Evolutionary conservation across 106 monocot genomes (phyloP).

Genomic region (Dioscorea zingiberensis): DNA sequence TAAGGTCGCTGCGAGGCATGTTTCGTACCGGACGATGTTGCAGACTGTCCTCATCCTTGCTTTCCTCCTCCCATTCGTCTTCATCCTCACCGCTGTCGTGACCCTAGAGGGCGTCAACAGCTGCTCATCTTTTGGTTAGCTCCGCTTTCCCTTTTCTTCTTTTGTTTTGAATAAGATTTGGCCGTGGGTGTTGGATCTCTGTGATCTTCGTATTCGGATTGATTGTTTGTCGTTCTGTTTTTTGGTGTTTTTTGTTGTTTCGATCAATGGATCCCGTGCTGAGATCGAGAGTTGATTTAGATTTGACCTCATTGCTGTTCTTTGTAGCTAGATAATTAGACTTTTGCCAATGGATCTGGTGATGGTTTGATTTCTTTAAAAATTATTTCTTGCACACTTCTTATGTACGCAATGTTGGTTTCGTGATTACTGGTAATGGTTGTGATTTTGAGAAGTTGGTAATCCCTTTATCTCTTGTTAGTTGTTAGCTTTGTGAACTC

Average conservation of each 20-base stretch:
- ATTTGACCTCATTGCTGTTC: not conserved
- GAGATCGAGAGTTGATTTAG: not conserved
- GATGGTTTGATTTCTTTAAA: no score
- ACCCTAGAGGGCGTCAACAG: constrained; percentile 70
- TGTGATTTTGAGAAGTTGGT: no score
- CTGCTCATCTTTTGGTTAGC: constrained; percentile 66
- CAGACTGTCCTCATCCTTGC: constrained; percentile 54
- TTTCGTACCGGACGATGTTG: constrained; percentile 74
- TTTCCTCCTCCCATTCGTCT: constrained; percentile 65
- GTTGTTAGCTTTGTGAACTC: no score
- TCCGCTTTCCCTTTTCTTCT: not conserved
- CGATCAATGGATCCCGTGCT: not conserved
- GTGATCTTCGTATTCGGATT: not conserved
- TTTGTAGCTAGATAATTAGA: no score
- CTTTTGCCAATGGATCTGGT: no score
- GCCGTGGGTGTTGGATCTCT: not conserved
- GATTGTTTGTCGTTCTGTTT: not conserved
- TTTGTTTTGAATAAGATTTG: not conserved
- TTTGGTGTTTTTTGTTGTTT: not conserved
- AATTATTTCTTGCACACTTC: no score
- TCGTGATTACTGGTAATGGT: no score
- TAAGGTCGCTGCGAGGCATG: constrained; percentile 58
- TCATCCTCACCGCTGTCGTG: constrained; percentile 61
- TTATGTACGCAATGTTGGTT: no score
- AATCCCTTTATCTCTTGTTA: no score